Base-by-base conservation (phyloP, 345 rosid genomes). In the Citrus cavaleriei region DNA sequence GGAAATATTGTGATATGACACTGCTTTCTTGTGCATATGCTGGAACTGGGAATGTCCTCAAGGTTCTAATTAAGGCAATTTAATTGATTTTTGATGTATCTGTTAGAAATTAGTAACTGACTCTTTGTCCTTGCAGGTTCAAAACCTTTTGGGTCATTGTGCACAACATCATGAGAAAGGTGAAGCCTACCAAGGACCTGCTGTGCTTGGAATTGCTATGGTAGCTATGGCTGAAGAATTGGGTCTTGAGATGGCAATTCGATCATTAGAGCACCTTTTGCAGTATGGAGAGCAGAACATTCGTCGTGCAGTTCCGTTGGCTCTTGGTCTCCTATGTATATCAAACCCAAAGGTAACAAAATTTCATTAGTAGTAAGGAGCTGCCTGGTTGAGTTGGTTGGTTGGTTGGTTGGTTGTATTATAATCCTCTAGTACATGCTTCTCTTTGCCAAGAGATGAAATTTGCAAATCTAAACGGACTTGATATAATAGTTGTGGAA, bases 191-290 rank as follows among this genome's bases (percentile, higher is more conserved):
- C 98, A 97, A 82, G 99, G 98, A 34, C 93, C 98, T 59, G 99
- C 97, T 71, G 95, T 97, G 65, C 93, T 97, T 80, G 99, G 99
- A 78, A 88, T 97, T 82, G 98, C 98, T n/a, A 88, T 97, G 98
- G 94, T 94, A 30, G 95, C 98, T 73, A 97, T 97, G 98, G 95
- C 98, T 69, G 98, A 97, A 89, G 99, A 97, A 78, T 80, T 97
- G 86, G 98, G 99, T 78, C 86, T 91, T 82, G 99, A 97, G 81
- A 97, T 97, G 98, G 97, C 88, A 76, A 93, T 97, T 76, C 97
- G 98, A 73, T 91, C 98, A 21, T 78, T 97, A 70, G 98, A 97
- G 85, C 98, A 94, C 75, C 91, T 97, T 81, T 85, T 94, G 75
- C 98, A 94, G 85, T 97, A 97, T 77, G 98, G 99, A 63, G 98